These are phyloP conservation scores for Cadophora gregata DNA, from an alignment of 2,329 filamentous ascomycete species.

Conservation along the genomic window DNA sequence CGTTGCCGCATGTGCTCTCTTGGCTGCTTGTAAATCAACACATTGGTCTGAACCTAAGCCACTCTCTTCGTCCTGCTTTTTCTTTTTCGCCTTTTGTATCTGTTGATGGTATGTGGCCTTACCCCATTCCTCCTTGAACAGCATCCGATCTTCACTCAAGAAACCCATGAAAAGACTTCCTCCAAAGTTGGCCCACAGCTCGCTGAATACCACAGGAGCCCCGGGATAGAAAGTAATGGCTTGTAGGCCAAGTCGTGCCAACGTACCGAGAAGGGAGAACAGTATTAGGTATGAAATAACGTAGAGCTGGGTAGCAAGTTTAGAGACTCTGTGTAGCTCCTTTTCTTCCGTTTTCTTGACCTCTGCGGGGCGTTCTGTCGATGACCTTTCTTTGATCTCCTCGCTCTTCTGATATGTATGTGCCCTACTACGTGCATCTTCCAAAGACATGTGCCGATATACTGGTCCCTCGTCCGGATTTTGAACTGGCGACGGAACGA, in stretches of 20 bases:
- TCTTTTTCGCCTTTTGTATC: conserved; percentile 45
- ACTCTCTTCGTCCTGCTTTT: conserved; percentile 48
- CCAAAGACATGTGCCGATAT: conserved; percentile 49
- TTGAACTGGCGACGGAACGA: conserved; percentile 51
- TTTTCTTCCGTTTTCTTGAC: conserved; percentile 24
- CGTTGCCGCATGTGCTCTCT: conserved; percentile 63
- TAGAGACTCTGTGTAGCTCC: conserved; percentile 50
- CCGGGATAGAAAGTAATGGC: conserved; percentile 81
- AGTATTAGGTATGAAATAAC: conserved; percentile 83
- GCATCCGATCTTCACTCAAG: conserved; percentile 75
- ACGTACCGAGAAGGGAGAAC: conserved; percentile 83
- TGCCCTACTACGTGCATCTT: conserved; percentile 42
- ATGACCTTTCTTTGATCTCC: conserved; percentile 8
- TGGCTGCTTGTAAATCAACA: conserved; percentile 52
- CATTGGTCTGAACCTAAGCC: conserved; percentile 32
- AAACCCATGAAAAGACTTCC: conserved; percentile 88
- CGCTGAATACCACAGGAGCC: conserved; percentile 74
- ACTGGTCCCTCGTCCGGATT: conserved; percentile 48
- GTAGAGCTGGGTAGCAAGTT: conserved; percentile 64
- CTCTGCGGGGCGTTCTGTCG: conserved; percentile 4
- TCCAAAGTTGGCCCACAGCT: conserved; percentile 86
- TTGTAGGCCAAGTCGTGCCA: conserved; percentile 81
- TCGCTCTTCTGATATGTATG: conserved; percentile 31
- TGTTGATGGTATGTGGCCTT: conserved; percentile 48
- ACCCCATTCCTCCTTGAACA: conserved; percentile 76